These are phyloP conservation scores for Apiospora aurea DNA, from an alignment of 2,329 filamentous ascomycete genomes.

Conservation along the genomic window DNA sequence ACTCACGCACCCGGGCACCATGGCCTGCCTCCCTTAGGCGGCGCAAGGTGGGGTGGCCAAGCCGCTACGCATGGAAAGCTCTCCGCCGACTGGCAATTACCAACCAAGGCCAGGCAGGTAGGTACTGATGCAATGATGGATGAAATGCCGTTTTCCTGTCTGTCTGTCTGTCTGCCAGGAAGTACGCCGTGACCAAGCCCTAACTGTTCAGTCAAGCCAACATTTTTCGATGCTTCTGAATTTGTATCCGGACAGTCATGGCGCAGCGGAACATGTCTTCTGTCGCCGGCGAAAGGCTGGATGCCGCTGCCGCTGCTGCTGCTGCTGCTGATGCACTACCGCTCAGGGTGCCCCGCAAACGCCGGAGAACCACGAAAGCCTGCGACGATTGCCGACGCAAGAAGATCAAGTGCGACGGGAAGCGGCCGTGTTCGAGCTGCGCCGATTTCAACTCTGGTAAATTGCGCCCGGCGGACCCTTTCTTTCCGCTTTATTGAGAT, in stretches of 20 bases:
- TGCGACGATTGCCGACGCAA: conserved; percentile 28
- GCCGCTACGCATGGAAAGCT: background rate
- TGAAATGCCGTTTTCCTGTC: too few relatives aligned
- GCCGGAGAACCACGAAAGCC: conserved; percentile 24
- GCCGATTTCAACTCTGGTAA: conserved; percentile 29
- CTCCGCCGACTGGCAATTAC: background rate
- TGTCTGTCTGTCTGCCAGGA: background rate
- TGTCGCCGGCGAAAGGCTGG: background rate
- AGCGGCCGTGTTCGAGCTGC: conserved; percentile 28
- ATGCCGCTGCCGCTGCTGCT: background rate
- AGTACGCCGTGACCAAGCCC: background rate
- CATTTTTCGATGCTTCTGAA: background rate
- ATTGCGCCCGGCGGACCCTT: background rate
- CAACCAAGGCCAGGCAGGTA: background rate
- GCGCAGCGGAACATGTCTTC: background rate
- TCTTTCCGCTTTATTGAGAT: background rate
- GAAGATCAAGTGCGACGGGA: conserved; percentile 30
- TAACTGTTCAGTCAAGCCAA: background rate
- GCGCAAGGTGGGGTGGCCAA: conserved; percentile 15
- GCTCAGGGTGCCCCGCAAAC: conserved; percentile 20
- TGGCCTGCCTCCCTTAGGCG: background rate
- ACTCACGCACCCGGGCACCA: background rate
- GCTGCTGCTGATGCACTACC: background rate
- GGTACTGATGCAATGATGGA: background rate
- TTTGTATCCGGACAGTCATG: background rate